phyloP scores from a whole-genome alignment of 2,329 filamentous ascomycete genomes.

The Hirsutella minnesotensis region DNA sequence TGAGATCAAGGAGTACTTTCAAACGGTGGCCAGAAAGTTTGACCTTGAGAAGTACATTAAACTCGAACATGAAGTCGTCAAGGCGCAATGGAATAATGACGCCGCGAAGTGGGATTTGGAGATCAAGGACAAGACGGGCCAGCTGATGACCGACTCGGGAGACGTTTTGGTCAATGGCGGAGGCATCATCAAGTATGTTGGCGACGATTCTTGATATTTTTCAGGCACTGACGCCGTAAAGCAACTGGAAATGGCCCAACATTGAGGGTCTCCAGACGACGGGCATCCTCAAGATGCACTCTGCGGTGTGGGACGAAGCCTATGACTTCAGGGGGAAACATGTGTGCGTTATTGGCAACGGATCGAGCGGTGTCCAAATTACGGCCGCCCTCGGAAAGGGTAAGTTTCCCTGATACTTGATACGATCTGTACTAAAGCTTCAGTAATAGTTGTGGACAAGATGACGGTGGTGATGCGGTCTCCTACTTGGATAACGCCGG shows the following conservation, averaged over 20 bases:
- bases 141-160: background rate
- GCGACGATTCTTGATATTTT: too few species aligned
- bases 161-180: background rate
- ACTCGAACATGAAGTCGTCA: background rate
- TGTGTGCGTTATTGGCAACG: background rate
- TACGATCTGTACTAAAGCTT: background rate
- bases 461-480: background rate
- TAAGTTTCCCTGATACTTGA: background rate
- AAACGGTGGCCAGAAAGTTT: background rate
- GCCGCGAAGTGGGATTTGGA: background rate
- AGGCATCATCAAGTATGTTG: too few species aligned
- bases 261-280: background rate
- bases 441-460: background rate
- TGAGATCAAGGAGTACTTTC: background rate
- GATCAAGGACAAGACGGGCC: background rate
- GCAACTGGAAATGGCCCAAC: conserved; percentile 1
- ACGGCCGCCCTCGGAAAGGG: background rate
- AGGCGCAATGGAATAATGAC: background rate
- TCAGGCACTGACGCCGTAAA: background rate
- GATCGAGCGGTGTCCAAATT: background rate
- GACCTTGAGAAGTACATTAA: background rate
- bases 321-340: background rate
- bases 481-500: background rate
- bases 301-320: background rate
- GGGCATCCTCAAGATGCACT: background rate